These are phyloP conservation scores for Botrytis porri DNA, from an alignment of 2,329 filamentous ascomycete genomes.

Conservation along the genomic window DNA sequence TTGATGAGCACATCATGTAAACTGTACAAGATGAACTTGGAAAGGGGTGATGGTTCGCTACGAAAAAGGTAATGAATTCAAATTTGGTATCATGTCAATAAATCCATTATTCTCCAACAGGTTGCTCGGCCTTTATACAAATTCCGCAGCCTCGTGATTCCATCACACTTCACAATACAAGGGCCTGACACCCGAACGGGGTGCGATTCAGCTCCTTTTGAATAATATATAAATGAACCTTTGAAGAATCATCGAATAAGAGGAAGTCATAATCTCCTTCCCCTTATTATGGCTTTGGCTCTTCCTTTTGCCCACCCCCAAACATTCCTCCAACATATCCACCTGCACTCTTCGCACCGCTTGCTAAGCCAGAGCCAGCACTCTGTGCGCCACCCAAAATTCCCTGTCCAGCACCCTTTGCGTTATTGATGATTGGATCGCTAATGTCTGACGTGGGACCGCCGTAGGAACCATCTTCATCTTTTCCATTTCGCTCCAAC, in stretches of 20 bases:
- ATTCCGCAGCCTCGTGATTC: not conserved
- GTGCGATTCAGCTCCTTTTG: not conserved
- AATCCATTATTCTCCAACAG: not conserved
- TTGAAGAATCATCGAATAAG: no score
- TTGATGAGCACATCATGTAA: constrained; percentile 12
- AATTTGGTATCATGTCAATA: not conserved
- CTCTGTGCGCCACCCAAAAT: constrained; percentile 21
- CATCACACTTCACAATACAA: not conserved
- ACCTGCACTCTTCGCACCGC: constrained; percentile 23
- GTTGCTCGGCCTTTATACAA: no score
- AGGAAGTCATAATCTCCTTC: no score
- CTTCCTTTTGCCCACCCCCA: constrained; percentile 20
- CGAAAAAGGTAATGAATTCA: not conserved
- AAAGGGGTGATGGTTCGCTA: not conserved
- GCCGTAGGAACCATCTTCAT: constrained; percentile 53
- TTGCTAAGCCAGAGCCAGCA: constrained; percentile 21
- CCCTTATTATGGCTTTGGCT: not conserved
- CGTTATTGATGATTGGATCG: constrained; percentile 19
- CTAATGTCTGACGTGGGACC: constrained; percentile 17
- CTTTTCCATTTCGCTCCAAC: constrained; percentile 61
- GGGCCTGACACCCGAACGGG: not conserved
- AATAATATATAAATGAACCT: no score
- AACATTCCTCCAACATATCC: constrained; percentile 23
- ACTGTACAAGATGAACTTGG: no score
- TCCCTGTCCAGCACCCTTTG: constrained; percentile 21